Conservation (phyloP, 2,329 filamentous ascomycete species). For the Hypoxylon sp. region DNA sequence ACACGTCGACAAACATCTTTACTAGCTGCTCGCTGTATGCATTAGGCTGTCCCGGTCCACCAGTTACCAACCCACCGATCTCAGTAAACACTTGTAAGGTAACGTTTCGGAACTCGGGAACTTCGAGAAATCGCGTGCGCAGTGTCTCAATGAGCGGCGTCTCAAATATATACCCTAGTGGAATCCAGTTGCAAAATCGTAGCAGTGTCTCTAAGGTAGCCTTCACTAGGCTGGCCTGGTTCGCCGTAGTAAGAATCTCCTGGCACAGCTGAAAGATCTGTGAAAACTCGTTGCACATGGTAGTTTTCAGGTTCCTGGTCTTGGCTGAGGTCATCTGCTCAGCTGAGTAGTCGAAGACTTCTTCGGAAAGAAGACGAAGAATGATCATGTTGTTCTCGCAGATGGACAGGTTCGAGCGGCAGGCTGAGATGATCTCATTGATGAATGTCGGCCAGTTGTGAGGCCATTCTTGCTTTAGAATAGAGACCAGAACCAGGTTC, state of each 20-base stretch:
- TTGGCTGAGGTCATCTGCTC: conserved; percentile 99
- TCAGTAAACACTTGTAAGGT: conserved; percentile 97
- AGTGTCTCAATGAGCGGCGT: conserved; percentile 96
- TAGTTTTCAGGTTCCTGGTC: conserved; percentile 95
- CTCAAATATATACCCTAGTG: conserved; percentile 98
- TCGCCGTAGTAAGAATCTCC: conserved; percentile 92
- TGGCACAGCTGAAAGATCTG: conserved; percentile 98
- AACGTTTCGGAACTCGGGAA: conserved; percentile 95
- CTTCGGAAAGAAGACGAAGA: conserved; percentile 92
- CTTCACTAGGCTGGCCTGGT: conserved; percentile 89
- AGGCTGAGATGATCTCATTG: conserved; percentile 98
- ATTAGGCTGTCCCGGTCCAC: conserved; percentile 74
- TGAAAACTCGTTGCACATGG: conserved; percentile 99
- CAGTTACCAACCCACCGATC: conserved; percentile 93
- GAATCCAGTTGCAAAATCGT: conserved; percentile 99
- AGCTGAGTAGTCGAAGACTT: conserved; percentile 98
- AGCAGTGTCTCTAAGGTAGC: conserved; percentile 97
- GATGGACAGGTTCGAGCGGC: conserved; percentile 93
- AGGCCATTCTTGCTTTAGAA: conserved; percentile 99
- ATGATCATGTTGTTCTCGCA: conserved; percentile 99
- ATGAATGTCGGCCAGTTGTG: conserved; percentile 99
- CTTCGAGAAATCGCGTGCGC: conserved; percentile 90
- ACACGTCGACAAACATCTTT: conserved; percentile 97
- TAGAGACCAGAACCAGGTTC: conserved; percentile 96
- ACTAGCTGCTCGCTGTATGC: conserved; percentile 96